Base-by-base conservation (phyloP, 345 rosid genomes). In the Gossypium herbaceum region DNA sequence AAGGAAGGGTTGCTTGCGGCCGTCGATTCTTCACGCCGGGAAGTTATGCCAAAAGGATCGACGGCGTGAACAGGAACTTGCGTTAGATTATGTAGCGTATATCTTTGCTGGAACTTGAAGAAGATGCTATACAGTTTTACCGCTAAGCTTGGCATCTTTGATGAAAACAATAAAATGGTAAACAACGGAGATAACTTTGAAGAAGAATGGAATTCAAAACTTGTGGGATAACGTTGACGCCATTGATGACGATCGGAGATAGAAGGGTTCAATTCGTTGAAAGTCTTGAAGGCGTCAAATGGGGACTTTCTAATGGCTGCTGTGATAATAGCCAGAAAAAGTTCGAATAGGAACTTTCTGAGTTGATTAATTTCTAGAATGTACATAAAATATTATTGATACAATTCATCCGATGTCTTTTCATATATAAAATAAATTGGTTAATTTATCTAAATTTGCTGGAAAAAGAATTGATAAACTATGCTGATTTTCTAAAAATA, bases 21-120 rank as follows among this genome's bases (percentile, higher is more conserved):
- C 25, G 82, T 80, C 58, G 90, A 76, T 71, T 85, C 91, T 12
- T 84, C 86, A 8, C 84, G 83, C n/a, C 94, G 89, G 45, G 88
- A 82, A 9, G 91, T 83, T 15, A 84, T 76, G 11, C 92, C 92
- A 45, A 85, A 91, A 0, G 88, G 62, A 69, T 82, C 72, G 10
- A n/a, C 13, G 81, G 41, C 76, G 67, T 80, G 51, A 15, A 78
- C 43, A 22, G 86, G 77, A 51, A 79, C 12, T 58, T 83, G 84
- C 20, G 81, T 73, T 4, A 86, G 85, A 61, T 78, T 86, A 34
- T 84, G 85, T 1, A 89, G 81, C 20, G 77, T 87, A 65, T 81
- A 87, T 61, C 83, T 91, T 80, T 78, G 81, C 25, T 82, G 85
- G 79, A 86, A 78, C 80, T 91, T 91, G 85, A 88, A 88, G 84